Evolutionary conservation across 352 stramenopile genomes (phyloP).

Genomic region (Phytophthora nicotianae): DNA sequence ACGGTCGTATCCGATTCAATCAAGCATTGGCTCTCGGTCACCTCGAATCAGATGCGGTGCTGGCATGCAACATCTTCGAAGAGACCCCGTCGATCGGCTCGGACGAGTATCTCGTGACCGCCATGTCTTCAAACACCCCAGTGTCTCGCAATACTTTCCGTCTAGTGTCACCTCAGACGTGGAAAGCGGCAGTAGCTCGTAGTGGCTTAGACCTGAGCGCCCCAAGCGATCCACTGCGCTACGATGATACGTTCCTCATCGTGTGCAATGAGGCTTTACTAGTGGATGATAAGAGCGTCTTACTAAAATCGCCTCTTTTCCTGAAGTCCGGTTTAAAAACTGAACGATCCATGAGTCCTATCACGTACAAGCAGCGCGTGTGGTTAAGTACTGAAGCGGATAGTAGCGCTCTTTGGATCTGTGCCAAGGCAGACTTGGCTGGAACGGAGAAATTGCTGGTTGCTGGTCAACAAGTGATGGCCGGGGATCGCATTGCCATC

Average conservation of each 20-base stretch:
- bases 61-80: constrained; percentile 84
- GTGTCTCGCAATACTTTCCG: constrained; percentile 74
- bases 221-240: constrained; percentile 49
- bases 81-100: constrained; percentile 83
- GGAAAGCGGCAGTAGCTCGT: constrained; percentile 32
- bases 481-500: constrained; percentile 61
- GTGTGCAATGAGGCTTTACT: constrained; percentile 82
- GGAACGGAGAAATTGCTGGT: constrained; percentile 76
- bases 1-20: constrained; percentile 53
- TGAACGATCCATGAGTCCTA: constrained; percentile 85
- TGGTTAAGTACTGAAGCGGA: constrained; percentile 69
- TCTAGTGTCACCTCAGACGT: constrained; percentile 59
- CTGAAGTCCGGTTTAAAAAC: constrained; percentile 85
- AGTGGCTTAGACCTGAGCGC: constrained; percentile 26
- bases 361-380: constrained; percentile 85
- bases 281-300: constrained; percentile 73
- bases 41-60: constrained; percentile 48
- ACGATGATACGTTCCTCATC: constrained; percentile 84
- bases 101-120: constrained; percentile 70
- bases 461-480: constrained; percentile 43
- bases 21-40: constrained; percentile 64
- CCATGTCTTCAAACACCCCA: constrained; percentile 20
- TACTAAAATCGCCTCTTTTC: constrained; percentile 76
- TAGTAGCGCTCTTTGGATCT: constrained; percentile 77
- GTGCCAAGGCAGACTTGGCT: constrained; percentile 61